These are phyloP conservation scores for Eragrostis curvula DNA, from an alignment of 176 grass and related monocot species.

Conservation along the genomic window DNA sequence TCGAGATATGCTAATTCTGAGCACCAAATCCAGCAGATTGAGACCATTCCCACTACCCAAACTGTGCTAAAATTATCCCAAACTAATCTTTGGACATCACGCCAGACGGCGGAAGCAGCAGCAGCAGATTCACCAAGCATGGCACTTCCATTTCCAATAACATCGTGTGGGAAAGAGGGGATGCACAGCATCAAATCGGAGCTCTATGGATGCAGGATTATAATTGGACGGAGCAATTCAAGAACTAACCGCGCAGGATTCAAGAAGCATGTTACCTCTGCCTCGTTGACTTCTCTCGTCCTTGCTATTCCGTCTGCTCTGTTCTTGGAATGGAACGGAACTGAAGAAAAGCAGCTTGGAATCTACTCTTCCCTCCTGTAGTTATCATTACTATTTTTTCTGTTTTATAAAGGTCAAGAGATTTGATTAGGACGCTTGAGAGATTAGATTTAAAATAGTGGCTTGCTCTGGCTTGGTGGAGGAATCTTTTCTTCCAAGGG, in stretches of 20 bases:
- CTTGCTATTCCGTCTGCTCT: neutral
- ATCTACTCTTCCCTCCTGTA: slow-evolving; percentile 16
- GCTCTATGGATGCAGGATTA: neutral
- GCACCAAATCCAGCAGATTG: slow-evolving; percentile 39
- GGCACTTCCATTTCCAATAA: neutral
- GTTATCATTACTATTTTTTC: neutral
- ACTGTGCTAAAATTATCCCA: neutral
- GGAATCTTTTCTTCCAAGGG: slow-evolving; percentile 35
- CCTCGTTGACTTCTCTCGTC: slow-evolving; percentile 35
- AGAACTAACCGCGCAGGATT: slow-evolving; percentile 29
- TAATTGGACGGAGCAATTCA: neutral
- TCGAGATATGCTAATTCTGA: neutral
- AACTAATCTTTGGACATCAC: neutral
- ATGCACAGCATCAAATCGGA: neutral
- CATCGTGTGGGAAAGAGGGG: neutral
- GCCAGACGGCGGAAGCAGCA: neutral
- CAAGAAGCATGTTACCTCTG: slow-evolving; percentile 41
- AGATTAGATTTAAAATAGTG: slow-evolving; percentile 39
- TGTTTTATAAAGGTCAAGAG: neutral
- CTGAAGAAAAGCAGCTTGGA: slow-evolving; percentile 4
- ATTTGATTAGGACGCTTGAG: slow-evolving; percentile 6
- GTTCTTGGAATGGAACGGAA: slow-evolving; percentile 33
- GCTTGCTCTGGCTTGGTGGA: neutral
- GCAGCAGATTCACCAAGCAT: slow-evolving; percentile 19
- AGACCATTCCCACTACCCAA: slow-evolving; percentile 18